A percentile compares a stretch with the other conserved stretches of the same genome.
These are phyloP conservation scores for Neotropicomus parvogracilis DNA, from an alignment of 1,284 basidiomycete species.

Conservation along the genomic window DNA sequence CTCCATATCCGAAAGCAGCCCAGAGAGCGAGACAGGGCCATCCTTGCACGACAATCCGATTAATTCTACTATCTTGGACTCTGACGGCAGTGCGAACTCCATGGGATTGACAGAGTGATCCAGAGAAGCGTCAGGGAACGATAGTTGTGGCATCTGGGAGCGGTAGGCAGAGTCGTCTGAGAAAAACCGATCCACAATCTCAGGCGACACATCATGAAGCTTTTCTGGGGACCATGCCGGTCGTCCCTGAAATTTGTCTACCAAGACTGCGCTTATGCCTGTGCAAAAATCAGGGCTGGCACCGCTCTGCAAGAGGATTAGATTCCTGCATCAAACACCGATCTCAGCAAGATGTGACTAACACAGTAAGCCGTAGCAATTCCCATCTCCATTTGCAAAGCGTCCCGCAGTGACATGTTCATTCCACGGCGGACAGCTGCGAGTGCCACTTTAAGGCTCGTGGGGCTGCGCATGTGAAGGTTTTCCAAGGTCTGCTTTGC, in stretches of 20 bases:
- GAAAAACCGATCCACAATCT: slow-evolving; percentile 62
- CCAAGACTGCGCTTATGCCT: slow-evolving; percentile 74
- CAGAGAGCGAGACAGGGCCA: slow-evolving; percentile 52
- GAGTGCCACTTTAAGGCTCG: slow-evolving; percentile 85
- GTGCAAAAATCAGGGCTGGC: slow-evolving; percentile 78
- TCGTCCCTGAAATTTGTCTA: slow-evolving; percentile 51
- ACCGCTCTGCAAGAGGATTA: slow-evolving; percentile 49
- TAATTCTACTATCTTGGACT: slow-evolving; percentile 59
- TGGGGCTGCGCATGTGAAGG: slow-evolving; percentile 77
- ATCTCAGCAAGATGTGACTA: slow-evolving; percentile 33
- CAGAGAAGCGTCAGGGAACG: slow-evolving; percentile 39
- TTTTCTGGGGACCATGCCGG: slow-evolving; percentile 67
- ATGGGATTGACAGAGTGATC: slow-evolving; percentile 38
- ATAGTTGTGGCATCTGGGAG: slow-evolving; percentile 46
- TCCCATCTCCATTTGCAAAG: slow-evolving; percentile 77
- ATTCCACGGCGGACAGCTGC: slow-evolving; percentile 72
- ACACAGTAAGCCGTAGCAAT: slow-evolving; percentile 82
- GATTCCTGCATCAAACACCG: slow-evolving; percentile 14
- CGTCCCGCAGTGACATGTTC: slow-evolving; percentile 58
- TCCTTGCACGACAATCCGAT: slow-evolving; percentile 58
- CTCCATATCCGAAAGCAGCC: slow-evolving; percentile 58
- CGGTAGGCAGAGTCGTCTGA: slow-evolving; percentile 46
- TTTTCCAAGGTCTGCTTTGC: slow-evolving; percentile 64
- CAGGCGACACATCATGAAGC: slow-evolving; percentile 54
- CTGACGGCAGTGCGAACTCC: slow-evolving; percentile 64